Percentiles rank a stretch among this genome's conserved stretches.
Conservation (phyloP, 148 eudicot species). For the Beta vulgaris region DNA sequence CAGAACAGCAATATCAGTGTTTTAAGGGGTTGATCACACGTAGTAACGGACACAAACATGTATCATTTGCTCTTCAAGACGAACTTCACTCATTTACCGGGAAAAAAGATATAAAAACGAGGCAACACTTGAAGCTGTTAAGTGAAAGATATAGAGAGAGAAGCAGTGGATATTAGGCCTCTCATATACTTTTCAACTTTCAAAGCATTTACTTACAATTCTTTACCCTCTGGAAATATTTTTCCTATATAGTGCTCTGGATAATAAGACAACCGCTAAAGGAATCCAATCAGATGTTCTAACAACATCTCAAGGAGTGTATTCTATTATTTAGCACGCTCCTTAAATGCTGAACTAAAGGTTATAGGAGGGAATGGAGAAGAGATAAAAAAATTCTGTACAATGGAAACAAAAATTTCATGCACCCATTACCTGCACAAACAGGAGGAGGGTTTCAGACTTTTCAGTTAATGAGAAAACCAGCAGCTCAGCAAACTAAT, state of each 20-base stretch:
- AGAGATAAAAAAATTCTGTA: conserved; percentile 34
- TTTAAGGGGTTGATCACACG: neutral
- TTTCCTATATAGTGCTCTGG: conserved; percentile 28
- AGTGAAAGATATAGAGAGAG: conserved; percentile 7
- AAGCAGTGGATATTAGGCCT: conserved; percentile 16
- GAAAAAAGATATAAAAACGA: neutral
- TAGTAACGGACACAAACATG: neutral
- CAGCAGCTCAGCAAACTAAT: conserved; percentile 12
- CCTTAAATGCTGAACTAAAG: conserved; percentile 37
- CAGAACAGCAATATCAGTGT: neutral
- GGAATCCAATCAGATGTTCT: conserved; percentile 30
- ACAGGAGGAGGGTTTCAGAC: conserved; percentile 17
- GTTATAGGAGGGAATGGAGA: conserved; percentile 22
- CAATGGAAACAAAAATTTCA: conserved; percentile 41
- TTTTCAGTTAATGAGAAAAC: conserved; percentile 24
- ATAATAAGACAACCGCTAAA: conserved; percentile 28
- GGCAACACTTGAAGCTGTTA: neutral
- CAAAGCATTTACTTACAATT: conserved; percentile 38
- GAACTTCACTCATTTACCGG: neutral
- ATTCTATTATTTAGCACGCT: conserved; percentile 41
- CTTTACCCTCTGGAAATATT: conserved; percentile 30
- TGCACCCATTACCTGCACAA: conserved; percentile 47
- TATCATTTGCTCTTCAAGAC: neutral
- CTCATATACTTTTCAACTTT: conserved; percentile 24
- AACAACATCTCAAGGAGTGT: conserved; percentile 29